A percentile compares a stretch with the other conserved stretches of the same genome.
Conservation (phyloP, 2,329 filamentous ascomycete species). For the Epichloe sylvatica region DNA sequence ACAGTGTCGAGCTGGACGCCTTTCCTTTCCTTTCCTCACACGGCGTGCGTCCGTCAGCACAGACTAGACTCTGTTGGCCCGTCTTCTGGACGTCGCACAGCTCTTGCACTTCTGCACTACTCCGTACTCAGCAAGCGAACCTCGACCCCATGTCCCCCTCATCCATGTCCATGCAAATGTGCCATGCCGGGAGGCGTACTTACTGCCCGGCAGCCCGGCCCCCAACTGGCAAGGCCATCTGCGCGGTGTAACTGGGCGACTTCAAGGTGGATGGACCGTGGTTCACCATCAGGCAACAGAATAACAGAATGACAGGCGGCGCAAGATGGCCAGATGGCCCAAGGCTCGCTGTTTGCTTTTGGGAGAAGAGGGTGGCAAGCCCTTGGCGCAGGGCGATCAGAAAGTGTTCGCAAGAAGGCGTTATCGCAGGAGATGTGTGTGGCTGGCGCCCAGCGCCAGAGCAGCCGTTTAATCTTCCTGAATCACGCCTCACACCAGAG, state of each 20-base stretch:
- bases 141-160: not conserved
- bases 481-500: too few relatives aligned
- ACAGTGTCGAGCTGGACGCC: too few relatives aligned
- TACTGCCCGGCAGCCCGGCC: not conserved
- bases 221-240: not conserved
- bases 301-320: conserved; percentile 2
- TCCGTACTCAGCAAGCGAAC: too few relatives aligned
- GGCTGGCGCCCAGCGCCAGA: too few relatives aligned
- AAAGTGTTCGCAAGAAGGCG: too few relatives aligned
- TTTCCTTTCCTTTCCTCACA: too few relatives aligned
- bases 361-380: too few relatives aligned
- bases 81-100: not conserved
- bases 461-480: too few relatives aligned
- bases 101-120: too few relatives aligned
- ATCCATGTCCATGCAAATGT: not conserved
- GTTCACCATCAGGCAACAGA: conserved; percentile 8
- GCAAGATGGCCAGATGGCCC: not conserved
- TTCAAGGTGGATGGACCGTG: conserved; percentile 3
- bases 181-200: conserved; percentile 1
- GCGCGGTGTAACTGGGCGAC: not conserved
- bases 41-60: too few relatives aligned
- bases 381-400: too few relatives aligned
- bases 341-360: not conserved
- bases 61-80: not conserved
- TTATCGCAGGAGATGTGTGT: too few relatives aligned